Evolutionary conservation across 257 asterid species (phyloP).

Genomic region (Penstemon davidsonii): DNA sequence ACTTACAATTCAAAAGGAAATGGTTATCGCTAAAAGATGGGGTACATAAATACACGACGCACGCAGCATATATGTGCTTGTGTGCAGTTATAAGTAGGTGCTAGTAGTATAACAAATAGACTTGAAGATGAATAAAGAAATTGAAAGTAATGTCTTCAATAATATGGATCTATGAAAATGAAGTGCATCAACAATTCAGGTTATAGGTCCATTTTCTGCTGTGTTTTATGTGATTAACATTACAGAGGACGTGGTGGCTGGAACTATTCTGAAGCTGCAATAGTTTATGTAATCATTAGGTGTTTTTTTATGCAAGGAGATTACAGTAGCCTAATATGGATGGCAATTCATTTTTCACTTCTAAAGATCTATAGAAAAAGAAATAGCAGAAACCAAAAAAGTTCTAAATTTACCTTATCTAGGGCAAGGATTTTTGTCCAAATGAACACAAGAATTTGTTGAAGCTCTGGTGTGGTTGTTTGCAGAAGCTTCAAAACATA

Average conservation of each 20-base stretch:
- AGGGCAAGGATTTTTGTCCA: constrained; percentile 96
- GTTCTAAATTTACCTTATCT: constrained; percentile 60
- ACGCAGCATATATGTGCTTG: not conserved
- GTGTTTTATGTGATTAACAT: too few relatives aligned
- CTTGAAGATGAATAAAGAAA: not conserved
- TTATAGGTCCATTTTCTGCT: too few relatives aligned
- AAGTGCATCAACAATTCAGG: too few relatives aligned
- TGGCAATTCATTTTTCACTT: not conserved
- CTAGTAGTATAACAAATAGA: not conserved
- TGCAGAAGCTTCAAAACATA: constrained; percentile 88
- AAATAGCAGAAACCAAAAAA: not conserved
- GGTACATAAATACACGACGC: not conserved
- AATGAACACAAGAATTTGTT: constrained; percentile 90
- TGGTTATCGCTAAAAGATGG: not conserved
- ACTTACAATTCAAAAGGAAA: not conserved
- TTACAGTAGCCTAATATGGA: too few relatives aligned
- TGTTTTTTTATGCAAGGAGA: not conserved
- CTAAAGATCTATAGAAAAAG: not conserved
- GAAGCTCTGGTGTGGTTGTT: constrained; percentile 84
- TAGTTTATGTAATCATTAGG: too few relatives aligned
- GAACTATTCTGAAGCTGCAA: too few relatives aligned
- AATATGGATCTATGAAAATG: too few relatives aligned
- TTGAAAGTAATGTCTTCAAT: not conserved
- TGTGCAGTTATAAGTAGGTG: not conserved
- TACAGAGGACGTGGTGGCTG: too few relatives aligned